phyloP scores from a whole-genome alignment of 768 basidiomycete genomes.

The Leucogyrophana mollusca region DNA sequence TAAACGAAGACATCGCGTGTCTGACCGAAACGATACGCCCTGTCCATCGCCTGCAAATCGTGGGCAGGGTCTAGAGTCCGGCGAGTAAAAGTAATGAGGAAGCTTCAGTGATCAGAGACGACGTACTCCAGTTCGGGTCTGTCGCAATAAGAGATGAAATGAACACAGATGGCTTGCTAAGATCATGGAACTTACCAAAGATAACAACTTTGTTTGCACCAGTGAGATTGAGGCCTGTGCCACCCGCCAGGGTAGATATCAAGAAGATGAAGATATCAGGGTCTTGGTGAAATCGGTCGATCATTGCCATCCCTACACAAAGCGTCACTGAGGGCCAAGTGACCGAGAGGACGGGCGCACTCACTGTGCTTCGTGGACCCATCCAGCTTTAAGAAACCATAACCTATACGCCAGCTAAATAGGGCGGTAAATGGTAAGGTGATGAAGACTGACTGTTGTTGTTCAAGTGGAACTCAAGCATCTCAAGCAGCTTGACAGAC shows the following conservation, averaged over 20 bases:
- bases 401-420: conserved; percentile 31
- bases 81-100: no score
- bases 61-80: conserved; percentile 83
- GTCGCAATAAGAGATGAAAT: conserved; percentile 4
- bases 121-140: conserved; percentile 96
- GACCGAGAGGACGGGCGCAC: conserved; percentile 20
- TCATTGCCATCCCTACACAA: conserved; percentile 73
- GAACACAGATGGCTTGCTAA: conserved; percentile 4
- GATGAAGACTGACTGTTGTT: conserved; percentile 40
- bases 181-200: conserved; percentile 53
- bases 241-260: conserved; percentile 90
- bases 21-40: conserved; percentile 85
- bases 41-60: conserved; percentile 91
- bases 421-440: neutral
- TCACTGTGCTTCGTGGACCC: conserved; percentile 75
- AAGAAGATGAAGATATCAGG: conserved; percentile 76
- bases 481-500: conserved; percentile 84
- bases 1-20: conserved; percentile 82
- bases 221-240: conserved; percentile 87
- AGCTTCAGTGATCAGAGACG: conserved; percentile 2
- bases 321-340: conserved; percentile 1
- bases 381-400: conserved; percentile 72
- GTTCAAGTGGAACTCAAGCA: conserved; percentile 77
- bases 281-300: conserved; percentile 80
- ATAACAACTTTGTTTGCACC: conserved; percentile 95